These are phyloP conservation scores for Gardenia jasminoides DNA, from an alignment of 257 asterid genomes.

Conservation along the genomic window DNA sequence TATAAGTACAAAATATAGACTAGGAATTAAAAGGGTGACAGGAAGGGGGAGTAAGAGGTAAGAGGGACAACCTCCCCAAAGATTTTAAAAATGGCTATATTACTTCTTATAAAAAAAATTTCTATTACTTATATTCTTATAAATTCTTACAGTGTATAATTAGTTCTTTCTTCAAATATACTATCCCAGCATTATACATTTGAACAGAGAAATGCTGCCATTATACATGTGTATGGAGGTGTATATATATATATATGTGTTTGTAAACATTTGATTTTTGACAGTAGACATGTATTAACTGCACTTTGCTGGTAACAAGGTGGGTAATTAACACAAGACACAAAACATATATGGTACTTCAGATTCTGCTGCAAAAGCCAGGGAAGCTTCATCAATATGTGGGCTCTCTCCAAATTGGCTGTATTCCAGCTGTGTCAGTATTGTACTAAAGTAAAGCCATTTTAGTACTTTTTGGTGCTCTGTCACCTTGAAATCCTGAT, in stretches of 20 bases:
- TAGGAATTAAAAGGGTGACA: too few species aligned
- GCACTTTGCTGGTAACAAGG: neutral
- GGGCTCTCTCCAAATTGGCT: neutral
- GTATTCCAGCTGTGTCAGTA: neutral
- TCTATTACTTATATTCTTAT: too few species aligned
- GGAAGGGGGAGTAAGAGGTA: too few species aligned
- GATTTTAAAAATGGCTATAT: too few species aligned
- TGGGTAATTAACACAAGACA: neutral
- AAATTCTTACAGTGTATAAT: too few species aligned
- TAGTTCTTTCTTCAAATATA: too few species aligned
- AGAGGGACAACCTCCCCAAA: too few species aligned
- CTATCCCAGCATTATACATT: too few species aligned
- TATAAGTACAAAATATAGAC: too few species aligned
- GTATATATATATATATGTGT: too few species aligned
- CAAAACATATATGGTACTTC: neutral
- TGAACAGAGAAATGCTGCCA: neutral
- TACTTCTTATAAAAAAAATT: too few species aligned
- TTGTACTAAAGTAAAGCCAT: neutral
- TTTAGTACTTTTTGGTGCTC: neutral
- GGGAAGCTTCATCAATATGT: neutral
- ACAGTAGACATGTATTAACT: neutral
- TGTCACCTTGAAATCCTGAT: neutral
- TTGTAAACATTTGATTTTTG: neutral
- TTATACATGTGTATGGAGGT: neutral
- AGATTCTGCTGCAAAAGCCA: neutral